phyloP scores from a whole-genome alignment of 345 rosid genomes.

The Toxicodendron radicans region DNA sequence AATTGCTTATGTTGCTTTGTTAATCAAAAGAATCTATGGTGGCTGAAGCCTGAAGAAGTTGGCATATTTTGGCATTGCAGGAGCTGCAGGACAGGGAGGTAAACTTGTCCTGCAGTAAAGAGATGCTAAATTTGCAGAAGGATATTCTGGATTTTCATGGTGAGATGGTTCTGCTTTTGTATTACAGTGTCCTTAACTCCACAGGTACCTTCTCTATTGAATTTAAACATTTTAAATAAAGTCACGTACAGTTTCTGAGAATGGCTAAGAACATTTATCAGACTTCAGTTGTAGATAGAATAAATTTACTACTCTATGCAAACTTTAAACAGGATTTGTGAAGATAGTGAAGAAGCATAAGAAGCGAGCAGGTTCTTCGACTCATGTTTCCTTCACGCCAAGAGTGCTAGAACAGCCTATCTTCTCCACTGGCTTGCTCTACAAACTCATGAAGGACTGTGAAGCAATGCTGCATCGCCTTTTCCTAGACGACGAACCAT shows the following conservation, averaged over 20 bases:
- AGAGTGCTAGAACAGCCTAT: constrained; percentile 42
- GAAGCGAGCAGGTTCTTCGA: constrained; percentile 31
- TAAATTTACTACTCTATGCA: not conserved
- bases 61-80: constrained; percentile 23
- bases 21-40: not conserved
- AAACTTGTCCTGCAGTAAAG: constrained; percentile 23
- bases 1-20: not conserved
- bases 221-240: no score
- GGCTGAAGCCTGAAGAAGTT: constrained; percentile 2
- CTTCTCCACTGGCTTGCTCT: constrained; percentile 44
- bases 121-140: constrained; percentile 24
- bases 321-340: constrained; percentile 29
- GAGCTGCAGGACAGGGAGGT: constrained; percentile 36
- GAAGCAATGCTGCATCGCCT: constrained; percentile 35
- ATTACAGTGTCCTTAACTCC: constrained; percentile 43
- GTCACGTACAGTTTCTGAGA: not conserved
- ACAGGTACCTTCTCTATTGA: constrained; percentile 25
- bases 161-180: constrained; percentile 42
- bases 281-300: not conserved
- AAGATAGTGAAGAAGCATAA: constrained; percentile 58
- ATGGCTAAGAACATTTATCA: not conserved
- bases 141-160: constrained; percentile 37
- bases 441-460: constrained; percentile 38
- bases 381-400: constrained; percentile 26
- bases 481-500: constrained; percentile 16